Evolutionary conservation across 1,284 basidiomycete species (phyloP).

Genomic region (Puccinia brachypodii): DNA sequence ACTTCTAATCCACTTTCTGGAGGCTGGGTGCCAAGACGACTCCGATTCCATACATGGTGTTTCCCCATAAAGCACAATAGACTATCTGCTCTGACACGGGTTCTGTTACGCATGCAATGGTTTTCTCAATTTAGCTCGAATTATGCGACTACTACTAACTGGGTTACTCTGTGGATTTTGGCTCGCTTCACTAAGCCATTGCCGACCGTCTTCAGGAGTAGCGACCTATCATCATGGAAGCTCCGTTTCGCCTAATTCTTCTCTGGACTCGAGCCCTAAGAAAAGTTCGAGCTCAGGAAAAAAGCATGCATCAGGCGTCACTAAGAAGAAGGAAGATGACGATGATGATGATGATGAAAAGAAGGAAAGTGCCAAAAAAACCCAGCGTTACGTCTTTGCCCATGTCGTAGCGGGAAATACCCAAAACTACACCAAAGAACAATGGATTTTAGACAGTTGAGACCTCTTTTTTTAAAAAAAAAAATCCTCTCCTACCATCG

Average conservation of each 20-base stretch:
- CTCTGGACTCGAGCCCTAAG: background rate
- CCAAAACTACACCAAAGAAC: conserved; percentile 27
- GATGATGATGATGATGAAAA: background rate
- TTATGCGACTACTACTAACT: background rate
- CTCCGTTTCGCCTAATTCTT: background rate
- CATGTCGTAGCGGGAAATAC: conserved; percentile 40
- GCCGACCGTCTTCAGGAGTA: background rate
- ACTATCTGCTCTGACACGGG: background rate
- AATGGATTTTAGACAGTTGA: conserved; percentile 43
- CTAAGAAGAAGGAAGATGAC: background rate
- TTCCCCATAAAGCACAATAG: too few relatives aligned
- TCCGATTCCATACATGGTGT: background rate
- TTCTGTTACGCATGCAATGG: background rate
- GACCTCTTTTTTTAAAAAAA: background rate
- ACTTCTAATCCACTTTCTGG: too few relatives aligned
- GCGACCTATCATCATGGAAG: background rate
- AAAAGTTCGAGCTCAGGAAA: background rate
- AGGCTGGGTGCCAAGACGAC: background rate
- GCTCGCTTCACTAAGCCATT: background rate
- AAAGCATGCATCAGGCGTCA: background rate
- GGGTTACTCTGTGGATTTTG: background rate
- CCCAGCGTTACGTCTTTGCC: conserved; percentile 38
- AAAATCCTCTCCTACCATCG: too few relatives aligned
- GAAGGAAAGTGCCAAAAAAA: background rate
- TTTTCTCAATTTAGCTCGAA: background rate